phyloP scores from a whole-genome alignment of 2,329 filamentous ascomycete genomes.

The Dactylellina haptotyla region DNA sequence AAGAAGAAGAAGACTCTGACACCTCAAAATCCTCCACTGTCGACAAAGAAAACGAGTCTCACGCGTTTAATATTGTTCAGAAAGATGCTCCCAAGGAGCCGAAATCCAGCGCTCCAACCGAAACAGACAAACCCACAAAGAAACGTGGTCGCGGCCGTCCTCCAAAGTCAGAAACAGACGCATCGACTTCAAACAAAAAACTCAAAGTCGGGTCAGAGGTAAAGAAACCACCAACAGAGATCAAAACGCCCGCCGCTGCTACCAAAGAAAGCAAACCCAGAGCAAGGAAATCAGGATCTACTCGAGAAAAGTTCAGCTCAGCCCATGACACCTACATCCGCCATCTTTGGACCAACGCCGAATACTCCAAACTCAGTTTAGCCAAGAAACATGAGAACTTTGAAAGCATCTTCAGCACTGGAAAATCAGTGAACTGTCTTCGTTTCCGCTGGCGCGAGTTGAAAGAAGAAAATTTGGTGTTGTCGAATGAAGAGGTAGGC shows the following conservation, averaged over 20 bases:
- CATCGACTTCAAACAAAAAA: constrained; percentile 5
- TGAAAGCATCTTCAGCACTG: constrained; percentile 20
- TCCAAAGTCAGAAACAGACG: neutral
- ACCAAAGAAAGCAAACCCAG: neutral
- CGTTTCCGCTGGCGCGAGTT: constrained; percentile 39
- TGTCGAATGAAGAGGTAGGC: constrained; percentile 18
- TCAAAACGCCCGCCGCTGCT: neutral
- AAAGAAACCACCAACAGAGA: neutral
- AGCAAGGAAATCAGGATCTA: neutral
- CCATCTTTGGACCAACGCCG: constrained; percentile 10
- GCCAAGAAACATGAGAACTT: constrained; percentile 14
- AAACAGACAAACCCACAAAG: neutral
- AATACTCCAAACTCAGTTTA: neutral
- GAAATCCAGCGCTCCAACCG: neutral
- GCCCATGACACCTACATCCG: constrained; percentile 36
- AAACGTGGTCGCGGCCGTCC: neutral
- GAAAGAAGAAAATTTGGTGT: constrained; percentile 15
- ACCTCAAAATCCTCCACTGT: neutral
- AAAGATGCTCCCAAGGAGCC: too few species aligned
- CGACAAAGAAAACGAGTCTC: too few species aligned
- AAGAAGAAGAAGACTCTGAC: neutral
- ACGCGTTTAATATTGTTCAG: too few species aligned
- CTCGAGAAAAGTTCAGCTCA: neutral
- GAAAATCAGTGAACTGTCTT: constrained; percentile 15
- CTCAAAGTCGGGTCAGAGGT: neutral